Percentiles rank a stretch among this genome's conserved stretches.
Evolutionary conservation across 2,329 filamentous ascomycete genomes (phyloP).

Genomic region (Curvularia hawaiiensis): DNA sequence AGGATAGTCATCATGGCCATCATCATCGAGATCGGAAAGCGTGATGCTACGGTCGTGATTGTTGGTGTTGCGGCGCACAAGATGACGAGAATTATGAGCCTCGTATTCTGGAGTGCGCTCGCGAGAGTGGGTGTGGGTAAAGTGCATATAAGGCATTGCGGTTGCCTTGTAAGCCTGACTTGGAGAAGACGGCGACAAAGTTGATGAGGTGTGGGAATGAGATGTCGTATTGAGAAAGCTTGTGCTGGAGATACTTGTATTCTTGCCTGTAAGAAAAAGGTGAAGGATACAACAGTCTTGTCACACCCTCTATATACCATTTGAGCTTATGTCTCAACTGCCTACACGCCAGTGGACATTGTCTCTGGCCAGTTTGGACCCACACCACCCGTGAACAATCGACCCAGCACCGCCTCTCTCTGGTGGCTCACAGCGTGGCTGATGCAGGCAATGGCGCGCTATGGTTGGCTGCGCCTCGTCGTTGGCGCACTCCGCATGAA

Average conservation of each 20-base stretch:
- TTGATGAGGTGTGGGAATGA: not conserved
- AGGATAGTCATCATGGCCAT: conserved; percentile 39
- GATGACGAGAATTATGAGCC: conserved; percentile 22
- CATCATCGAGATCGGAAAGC: conserved; percentile 31
- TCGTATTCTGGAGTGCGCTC: conserved; percentile 26
- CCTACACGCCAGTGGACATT: conserved; percentile 13
- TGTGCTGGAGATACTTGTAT: conserved; percentile 12
- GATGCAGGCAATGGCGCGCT: conserved; percentile 6
- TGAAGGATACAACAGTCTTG: conserved; percentile 4
- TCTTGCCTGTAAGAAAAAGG: conserved; percentile 1
- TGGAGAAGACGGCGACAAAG: not conserved
- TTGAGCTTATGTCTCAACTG: conserved; percentile 21
- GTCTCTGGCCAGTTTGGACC: conserved; percentile 12
- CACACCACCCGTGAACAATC: conserved; percentile 10
- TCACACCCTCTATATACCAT: conserved; percentile 17
- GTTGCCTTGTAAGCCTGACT: conserved; percentile 4
- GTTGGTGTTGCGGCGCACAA: conserved; percentile 31
- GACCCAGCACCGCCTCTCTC: conserved; percentile 13
- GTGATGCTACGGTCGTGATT: conserved; percentile 33
- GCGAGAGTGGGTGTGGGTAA: conserved; percentile 28
- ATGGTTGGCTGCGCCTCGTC: conserved; percentile 18
- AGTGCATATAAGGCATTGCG: conserved; percentile 36
- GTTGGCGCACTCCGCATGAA: conserved; percentile 14
- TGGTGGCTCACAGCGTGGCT: conserved; percentile 20
- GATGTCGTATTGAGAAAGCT: conserved; percentile 1